Base-by-base conservation (phyloP, 306 rosid species). In the Crataegus laevigata region DNA sequence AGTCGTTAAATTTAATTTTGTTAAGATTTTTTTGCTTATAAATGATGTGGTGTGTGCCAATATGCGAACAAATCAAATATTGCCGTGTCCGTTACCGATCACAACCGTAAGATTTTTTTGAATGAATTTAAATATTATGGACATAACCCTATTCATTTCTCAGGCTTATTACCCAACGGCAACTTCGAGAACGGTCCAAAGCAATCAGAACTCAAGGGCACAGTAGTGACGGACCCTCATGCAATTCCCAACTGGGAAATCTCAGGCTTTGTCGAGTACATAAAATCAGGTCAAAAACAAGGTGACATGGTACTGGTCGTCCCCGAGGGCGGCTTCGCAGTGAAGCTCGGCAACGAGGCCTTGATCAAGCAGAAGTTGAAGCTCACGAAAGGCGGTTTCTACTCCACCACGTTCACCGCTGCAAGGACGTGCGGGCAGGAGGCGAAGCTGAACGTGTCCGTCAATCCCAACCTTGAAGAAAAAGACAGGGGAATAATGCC, bases 341-440 rank as follows among this genome's bases (percentile, higher is more conserved):
- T 87, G 3, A 82, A 96, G 82, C 94, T 93, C 0, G 96, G 98
- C 11, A 90, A 93, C 10, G 93, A 93, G 13, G 98, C 98, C 29
- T 84, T 85, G 2, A 82, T 93, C 6, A 90, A 83, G 85, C 98
- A 93, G 8, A 87, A 77, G 24, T 57, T 90, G 24, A 85, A 78
- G 72, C 61, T 87, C 3, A 68, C 2, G 1, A 86, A 82, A 81
- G 96, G 93, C 3, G 7, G 5, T 0, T 82, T 81, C 76, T 90
- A 93, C 74, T 81, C 98, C 14, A 42, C 89, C 22, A 93, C 96
- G 0, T 89, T 93, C 73, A 86, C 85, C n/a, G 94, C 92, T 0
- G 93, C 90, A 5, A 83, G 98, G 17, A 93, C 94, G 0, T 93
- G 98, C 22, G 96, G 93, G 28, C 98, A 93, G 64, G 96, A 90